Evolutionary conservation across 768 basidiomycete species (phyloP).

Genomic region (Amanita rimosa): DNA sequence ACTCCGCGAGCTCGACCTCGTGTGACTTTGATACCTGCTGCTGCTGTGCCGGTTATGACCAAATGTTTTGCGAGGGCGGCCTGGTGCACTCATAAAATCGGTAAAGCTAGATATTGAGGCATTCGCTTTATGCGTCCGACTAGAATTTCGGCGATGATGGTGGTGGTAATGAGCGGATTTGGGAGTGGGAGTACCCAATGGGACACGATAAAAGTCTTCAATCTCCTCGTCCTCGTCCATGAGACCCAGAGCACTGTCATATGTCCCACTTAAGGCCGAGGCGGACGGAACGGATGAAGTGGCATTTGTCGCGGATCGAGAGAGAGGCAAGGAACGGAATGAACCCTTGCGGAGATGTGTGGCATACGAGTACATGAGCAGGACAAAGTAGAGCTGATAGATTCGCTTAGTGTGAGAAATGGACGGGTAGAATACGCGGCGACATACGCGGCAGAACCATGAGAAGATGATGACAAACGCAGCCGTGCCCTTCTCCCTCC

Average conservation of each 20-base stretch:
- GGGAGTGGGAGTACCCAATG: slow-evolving; percentile 36
- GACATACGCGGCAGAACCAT: slow-evolving; percentile 79
- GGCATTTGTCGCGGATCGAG: slow-evolving; percentile 26
- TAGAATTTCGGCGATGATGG: slow-evolving; percentile 17
- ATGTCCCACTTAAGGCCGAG: slow-evolving; percentile 21
- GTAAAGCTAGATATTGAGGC: slow-evolving; percentile 43
- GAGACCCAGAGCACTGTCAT: slow-evolving; percentile 24
- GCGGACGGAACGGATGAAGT: slow-evolving; percentile 13
- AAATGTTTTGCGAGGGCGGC: slow-evolving; percentile 19
- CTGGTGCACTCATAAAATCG: slow-evolving; percentile 53
- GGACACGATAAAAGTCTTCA: slow-evolving; percentile 60
- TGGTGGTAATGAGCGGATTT: slow-evolving; percentile 14
- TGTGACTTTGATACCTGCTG: neutral
- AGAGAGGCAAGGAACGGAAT: slow-evolving; percentile 69
- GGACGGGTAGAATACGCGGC: neutral
- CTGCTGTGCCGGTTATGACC: slow-evolving; percentile 13
- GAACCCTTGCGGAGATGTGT: slow-evolving; percentile 85
- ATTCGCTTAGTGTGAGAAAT: slow-evolving; percentile 5
- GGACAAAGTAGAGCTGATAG: slow-evolving; percentile 78
- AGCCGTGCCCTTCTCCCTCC: slow-evolving; percentile 78
- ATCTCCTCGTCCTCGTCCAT: slow-evolving; percentile 48
- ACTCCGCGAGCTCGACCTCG: slow-evolving; percentile 6
- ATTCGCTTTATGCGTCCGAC: slow-evolving; percentile 12
- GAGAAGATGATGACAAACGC: slow-evolving; percentile 66
- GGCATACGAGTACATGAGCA: slow-evolving; percentile 88